phyloP scores from a whole-genome alignment of 768 basidiomycete species.

The Leucocoprinus leucothites region DNA sequence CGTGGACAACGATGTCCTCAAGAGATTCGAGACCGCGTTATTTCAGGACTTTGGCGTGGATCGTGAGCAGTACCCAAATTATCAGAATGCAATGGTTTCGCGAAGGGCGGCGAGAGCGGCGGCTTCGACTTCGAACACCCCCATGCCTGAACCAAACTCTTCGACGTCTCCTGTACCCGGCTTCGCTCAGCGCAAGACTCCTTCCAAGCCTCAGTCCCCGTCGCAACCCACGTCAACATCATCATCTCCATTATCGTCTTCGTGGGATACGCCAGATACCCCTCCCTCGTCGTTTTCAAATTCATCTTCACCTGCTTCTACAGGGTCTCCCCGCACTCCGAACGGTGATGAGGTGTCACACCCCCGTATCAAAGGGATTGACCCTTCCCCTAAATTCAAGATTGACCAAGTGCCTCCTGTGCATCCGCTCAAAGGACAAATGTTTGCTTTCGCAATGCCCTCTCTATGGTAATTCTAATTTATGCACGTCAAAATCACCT shows the following conservation, averaged over 20 bases:
- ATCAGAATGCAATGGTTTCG: slow-evolving; percentile 58
- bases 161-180: slow-evolving; percentile 47
- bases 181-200: slow-evolving; percentile 36
- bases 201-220: slow-evolving; percentile 24
- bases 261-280: slow-evolving; percentile 44
- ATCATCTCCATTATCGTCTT: slow-evolving; percentile 21
- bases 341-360: slow-evolving; percentile 47
- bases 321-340: slow-evolving; percentile 60
- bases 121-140: slow-evolving; percentile 34
- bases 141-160: slow-evolving; percentile 38
- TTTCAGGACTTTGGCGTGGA: slow-evolving; percentile 53
- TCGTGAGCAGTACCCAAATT: slow-evolving; percentile 57
- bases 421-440: slow-evolving; percentile 53
- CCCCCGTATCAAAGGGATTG: slow-evolving; percentile 44
- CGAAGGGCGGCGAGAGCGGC: slow-evolving; percentile 52
- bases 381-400: slow-evolving; percentile 37
- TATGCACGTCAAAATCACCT: slow-evolving; percentile 9
- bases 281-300: slow-evolving; percentile 51
- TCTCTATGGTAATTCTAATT: slow-evolving; percentile 51
- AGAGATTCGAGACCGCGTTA: slow-evolving; percentile 59
- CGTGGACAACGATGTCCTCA: slow-evolving; percentile 60
- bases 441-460: slow-evolving; percentile 63
- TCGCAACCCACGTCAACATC: slow-evolving; percentile 26
- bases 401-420: slow-evolving; percentile 28
- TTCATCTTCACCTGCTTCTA: slow-evolving; percentile 57